These are phyloP conservation scores for Dothistroma pini DNA, from an alignment of 2,329 filamentous ascomycete genomes.

Conservation along the genomic window DNA sequence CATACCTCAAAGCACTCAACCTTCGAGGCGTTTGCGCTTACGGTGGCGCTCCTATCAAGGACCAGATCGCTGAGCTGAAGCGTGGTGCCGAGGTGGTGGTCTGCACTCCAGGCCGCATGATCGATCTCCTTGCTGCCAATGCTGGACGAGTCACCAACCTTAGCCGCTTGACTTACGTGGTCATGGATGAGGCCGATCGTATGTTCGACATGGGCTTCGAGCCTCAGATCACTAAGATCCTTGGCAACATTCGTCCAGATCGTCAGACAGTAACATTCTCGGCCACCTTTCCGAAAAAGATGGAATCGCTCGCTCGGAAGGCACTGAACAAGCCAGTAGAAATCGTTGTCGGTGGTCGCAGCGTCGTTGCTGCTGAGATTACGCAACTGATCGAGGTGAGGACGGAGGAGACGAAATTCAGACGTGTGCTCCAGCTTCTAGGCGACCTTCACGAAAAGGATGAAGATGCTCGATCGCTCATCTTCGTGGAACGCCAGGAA, in stretches of 20 bases:
- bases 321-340: slow-evolving; percentile 81
- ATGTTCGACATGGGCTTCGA: slow-evolving; percentile 99
- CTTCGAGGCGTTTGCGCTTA: slow-evolving; percentile 89
- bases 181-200: slow-evolving; percentile 93
- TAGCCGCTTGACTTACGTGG: slow-evolving; percentile 83
- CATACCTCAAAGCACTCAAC: slow-evolving; percentile 82
- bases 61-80: slow-evolving; percentile 95
- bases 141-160: slow-evolving; percentile 92
- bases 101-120: slow-evolving; percentile 91
- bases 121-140: slow-evolving; percentile 90
- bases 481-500: slow-evolving; percentile 47
- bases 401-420: slow-evolving; percentile 77
- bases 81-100: slow-evolving; percentile 93
- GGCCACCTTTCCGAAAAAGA: slow-evolving; percentile 90
- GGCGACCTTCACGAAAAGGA: slow-evolving; percentile 83
- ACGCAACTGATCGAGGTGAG: slow-evolving; percentile 88
- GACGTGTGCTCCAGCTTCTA: slow-evolving; percentile 77
- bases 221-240: slow-evolving; percentile 95
- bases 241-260: slow-evolving; percentile 85
- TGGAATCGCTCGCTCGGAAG: slow-evolving; percentile 87
- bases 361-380: slow-evolving; percentile 65
- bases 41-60: slow-evolving; percentile 91
- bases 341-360: slow-evolving; percentile 86
- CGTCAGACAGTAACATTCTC: slow-evolving; percentile 94
- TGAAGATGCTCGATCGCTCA: slow-evolving; percentile 82